A percentile compares a stretch with the other conserved stretches of the same genome.
These are phyloP conservation scores for Leishmania arabica DNA, from an alignment of 208 protist genomes.

Conservation along the genomic window DNA sequence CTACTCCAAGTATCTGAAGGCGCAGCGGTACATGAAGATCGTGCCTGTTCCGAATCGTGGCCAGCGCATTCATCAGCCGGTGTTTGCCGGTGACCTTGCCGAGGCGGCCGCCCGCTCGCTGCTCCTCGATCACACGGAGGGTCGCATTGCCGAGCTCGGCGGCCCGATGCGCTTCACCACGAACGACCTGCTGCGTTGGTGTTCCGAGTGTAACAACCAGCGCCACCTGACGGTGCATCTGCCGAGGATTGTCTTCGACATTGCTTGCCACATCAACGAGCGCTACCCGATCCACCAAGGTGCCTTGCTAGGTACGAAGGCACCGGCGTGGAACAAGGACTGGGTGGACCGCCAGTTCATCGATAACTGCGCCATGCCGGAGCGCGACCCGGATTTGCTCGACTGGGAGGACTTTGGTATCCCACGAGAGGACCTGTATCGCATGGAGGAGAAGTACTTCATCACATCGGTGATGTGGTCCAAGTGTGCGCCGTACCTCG, in stretches of 20 bases:
- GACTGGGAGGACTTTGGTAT: conserved; percentile 94
- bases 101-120: conserved; percentile 84
- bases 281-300: conserved; percentile 78
- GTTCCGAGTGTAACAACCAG: conserved; percentile 80
- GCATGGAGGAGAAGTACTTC: conserved; percentile 93
- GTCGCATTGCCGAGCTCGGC: conserved; percentile 91
- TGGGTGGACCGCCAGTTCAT: conserved; percentile 91
- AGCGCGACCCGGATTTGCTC: conserved; percentile 87
- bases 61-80: conserved; percentile 87
- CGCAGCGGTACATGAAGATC: conserved; percentile 84
- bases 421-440: conserved; percentile 87
- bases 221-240: conserved; percentile 67
- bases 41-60: conserved; percentile 85
- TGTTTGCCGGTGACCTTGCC: conserved; percentile 88
- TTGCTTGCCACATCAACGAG: conserved; percentile 79
- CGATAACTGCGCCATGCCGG: conserved; percentile 88
- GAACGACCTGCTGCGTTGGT: conserved; percentile 89
- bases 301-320: conserved; percentile 64
- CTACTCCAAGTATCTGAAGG: conserved; percentile 91
- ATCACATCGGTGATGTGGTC: conserved; percentile 87
- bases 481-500: conserved; percentile 70
- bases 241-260: conserved; percentile 74
- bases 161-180: conserved; percentile 91
- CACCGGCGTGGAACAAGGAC: conserved; percentile 85
- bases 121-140: conserved; percentile 89